These are phyloP conservation scores for Arctium minus DNA, from an alignment of 129 eudicot genomes.

Conservation along the genomic window DNA sequence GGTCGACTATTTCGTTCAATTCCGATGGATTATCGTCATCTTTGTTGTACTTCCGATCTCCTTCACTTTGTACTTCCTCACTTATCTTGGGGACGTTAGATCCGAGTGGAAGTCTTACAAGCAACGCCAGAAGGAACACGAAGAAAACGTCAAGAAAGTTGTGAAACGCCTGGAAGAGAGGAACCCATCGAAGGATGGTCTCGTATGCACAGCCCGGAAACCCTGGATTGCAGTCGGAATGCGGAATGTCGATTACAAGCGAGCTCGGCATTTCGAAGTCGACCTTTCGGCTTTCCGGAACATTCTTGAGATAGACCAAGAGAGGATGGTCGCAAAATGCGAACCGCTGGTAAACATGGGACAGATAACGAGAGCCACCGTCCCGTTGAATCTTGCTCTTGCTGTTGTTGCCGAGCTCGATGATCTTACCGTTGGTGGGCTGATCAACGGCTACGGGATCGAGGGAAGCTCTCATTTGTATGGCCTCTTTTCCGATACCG, in stretches of 20 bases:
- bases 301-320: slow-evolving; percentile 75
- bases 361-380: slow-evolving; percentile 77
- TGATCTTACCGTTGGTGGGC: slow-evolving; percentile 98
- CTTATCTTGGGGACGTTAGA: slow-evolving; percentile 78
- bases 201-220: slow-evolving; percentile 93
- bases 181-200: slow-evolving; percentile 86
- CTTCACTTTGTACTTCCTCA: slow-evolving; percentile 69
- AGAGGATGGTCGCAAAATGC: slow-evolving; percentile 83
- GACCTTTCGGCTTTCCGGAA: slow-evolving; percentile 93
- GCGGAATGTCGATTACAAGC: slow-evolving; percentile 96
- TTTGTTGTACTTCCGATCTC: slow-evolving; percentile 93
- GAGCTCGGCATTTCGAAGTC: slow-evolving; percentile 94
- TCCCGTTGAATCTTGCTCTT: slow-evolving; percentile 86
- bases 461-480: slow-evolving; percentile 98
- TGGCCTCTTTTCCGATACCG: slow-evolving; percentile 94
- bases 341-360: slow-evolving; percentile 99
- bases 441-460: slow-evolving; percentile 91
- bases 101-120: slow-evolving; percentile 75
- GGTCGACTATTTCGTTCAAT: slow-evolving; percentile 84
- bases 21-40: slow-evolving; percentile 89
- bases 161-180: slow-evolving; percentile 81
- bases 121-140: slow-evolving; percentile 86
- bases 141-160: slow-evolving; percentile 86
- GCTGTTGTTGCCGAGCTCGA: slow-evolving; percentile 99
- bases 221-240: slow-evolving; percentile 99